phyloP scores from a whole-genome alignment of 2,329 filamentous ascomycete genomes.

The Pyrenophora graminea region DNA sequence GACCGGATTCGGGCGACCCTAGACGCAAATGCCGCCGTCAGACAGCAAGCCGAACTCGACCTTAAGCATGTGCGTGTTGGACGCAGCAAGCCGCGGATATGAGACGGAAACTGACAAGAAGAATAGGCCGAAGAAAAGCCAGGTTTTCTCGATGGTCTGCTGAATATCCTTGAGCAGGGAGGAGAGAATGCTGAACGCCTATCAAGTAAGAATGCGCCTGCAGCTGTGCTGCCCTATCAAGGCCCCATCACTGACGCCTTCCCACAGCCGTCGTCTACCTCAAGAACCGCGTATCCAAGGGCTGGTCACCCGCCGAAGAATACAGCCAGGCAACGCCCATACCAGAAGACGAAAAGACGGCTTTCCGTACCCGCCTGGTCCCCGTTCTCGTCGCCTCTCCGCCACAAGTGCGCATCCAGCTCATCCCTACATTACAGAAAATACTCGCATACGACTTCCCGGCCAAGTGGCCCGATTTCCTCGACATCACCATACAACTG shows the following conservation, averaged over 20 bases:
- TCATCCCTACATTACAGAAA: conserved; percentile 92
- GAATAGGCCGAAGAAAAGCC: conserved; percentile 82
- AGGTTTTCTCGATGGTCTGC: conserved; percentile 86
- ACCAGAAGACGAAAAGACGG: conserved; percentile 84
- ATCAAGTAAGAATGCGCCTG: conserved; percentile 67
- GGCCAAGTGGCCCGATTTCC: conserved; percentile 88
- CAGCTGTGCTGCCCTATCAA: not conserved
- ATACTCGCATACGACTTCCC: conserved; percentile 97
- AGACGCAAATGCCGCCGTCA: conserved; percentile 72
- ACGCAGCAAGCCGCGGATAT: conserved; percentile 11
- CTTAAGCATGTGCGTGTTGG: conserved; percentile 71
- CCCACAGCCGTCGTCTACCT: conserved; percentile 87
- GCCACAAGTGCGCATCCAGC: conserved; percentile 83
- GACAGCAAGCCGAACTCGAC: conserved; percentile 77
- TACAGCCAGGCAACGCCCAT: conserved; percentile 74
- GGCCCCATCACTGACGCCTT: conserved; percentile 28
- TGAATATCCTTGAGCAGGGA: conserved; percentile 88
- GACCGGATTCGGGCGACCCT: conserved; percentile 78
- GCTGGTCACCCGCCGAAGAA: conserved; percentile 81
- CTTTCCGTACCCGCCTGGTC: conserved; percentile 84
- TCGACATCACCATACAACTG: conserved; percentile 88
- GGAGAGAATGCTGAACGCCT: conserved; percentile 83
- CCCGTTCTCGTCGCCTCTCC: conserved; percentile 83
- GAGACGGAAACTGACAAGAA: conserved; percentile 30
- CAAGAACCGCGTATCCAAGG: conserved; percentile 94